These are phyloP conservation scores for Phytophthora chlamydospora DNA, from an alignment of 352 stramenopile species.

Conservation along the genomic window DNA sequence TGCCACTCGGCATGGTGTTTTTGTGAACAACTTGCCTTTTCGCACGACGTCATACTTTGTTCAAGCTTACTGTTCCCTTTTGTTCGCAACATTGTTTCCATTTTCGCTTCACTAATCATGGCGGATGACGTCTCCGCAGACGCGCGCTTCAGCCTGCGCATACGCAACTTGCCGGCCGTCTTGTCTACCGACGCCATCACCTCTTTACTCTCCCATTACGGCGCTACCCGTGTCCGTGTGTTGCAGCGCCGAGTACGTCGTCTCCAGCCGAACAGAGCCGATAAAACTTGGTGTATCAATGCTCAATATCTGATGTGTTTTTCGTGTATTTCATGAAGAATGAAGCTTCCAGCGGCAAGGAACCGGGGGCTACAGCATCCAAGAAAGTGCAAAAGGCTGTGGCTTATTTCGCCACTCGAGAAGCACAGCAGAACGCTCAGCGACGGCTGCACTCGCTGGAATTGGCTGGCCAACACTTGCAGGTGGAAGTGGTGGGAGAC, in stretches of 20 bases:
- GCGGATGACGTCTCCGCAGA: background rate
- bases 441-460: slow-evolving; percentile 51
- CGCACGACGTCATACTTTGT: slow-evolving; percentile 8
- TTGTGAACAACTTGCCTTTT: slow-evolving; percentile 5
- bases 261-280: background rate
- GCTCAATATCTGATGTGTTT: background rate
- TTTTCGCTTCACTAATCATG: slow-evolving; percentile 1
- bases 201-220: slow-evolving; percentile 67
- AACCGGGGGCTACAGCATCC: slow-evolving; percentile 25
- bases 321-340: slow-evolving; percentile 26
- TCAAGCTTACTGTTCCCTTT: slow-evolving; percentile 6
- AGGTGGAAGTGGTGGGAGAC: slow-evolving; percentile 37
- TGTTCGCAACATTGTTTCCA: slow-evolving; percentile 4
- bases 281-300: slow-evolving; percentile 14
- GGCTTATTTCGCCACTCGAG: slow-evolving; percentile 44
- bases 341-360: slow-evolving; percentile 34
- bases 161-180: slow-evolving; percentile 63
- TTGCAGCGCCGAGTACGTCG: slow-evolving; percentile 41
- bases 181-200: slow-evolving; percentile 63
- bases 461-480: slow-evolving; percentile 58
- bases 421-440: slow-evolving; percentile 45
- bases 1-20: background rate
- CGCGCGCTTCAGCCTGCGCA: slow-evolving; percentile 46
- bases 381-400: slow-evolving; percentile 50
- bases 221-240: slow-evolving; percentile 52